These are phyloP conservation scores for Arthroderma sp. DNA, from an alignment of 2,329 filamentous ascomycete genomes.

Conservation along the genomic window DNA sequence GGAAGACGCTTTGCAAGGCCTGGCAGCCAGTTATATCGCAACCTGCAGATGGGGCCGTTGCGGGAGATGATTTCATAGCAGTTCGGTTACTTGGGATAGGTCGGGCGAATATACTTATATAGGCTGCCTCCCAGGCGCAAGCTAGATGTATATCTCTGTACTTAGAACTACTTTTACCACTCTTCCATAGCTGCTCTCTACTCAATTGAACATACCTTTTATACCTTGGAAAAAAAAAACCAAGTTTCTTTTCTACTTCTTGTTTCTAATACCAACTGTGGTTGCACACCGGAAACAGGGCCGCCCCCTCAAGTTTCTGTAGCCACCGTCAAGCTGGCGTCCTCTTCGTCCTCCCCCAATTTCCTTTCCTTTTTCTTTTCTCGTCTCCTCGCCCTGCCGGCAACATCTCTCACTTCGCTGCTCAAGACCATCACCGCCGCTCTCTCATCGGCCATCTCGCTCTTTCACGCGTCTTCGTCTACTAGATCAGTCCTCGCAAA, in stretches of 20 bases:
- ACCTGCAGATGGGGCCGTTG: neutral
- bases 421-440: neutral
- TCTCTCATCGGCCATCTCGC: neutral
- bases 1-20: neutral
- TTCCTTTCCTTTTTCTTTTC: conserved; percentile 6
- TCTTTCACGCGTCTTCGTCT: conserved; percentile 1
- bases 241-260: neutral
- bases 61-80: conserved; percentile 4
- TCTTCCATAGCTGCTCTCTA: neutral
- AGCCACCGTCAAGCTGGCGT: conserved; percentile 1
- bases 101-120: neutral
- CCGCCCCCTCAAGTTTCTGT: neutral
- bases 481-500: neutral
- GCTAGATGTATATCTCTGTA: neutral
- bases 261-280: too few species aligned
- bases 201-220: neutral
- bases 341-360: neutral
- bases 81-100: neutral
- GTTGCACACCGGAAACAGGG: neutral
- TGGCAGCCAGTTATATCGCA: neutral
- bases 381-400: neutral
- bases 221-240: neutral
- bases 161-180: neutral
- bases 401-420: neutral
- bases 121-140: neutral